phyloP scores from a whole-genome alignment of 2,329 filamentous ascomycete species.

The Fusarium sp. region DNA sequence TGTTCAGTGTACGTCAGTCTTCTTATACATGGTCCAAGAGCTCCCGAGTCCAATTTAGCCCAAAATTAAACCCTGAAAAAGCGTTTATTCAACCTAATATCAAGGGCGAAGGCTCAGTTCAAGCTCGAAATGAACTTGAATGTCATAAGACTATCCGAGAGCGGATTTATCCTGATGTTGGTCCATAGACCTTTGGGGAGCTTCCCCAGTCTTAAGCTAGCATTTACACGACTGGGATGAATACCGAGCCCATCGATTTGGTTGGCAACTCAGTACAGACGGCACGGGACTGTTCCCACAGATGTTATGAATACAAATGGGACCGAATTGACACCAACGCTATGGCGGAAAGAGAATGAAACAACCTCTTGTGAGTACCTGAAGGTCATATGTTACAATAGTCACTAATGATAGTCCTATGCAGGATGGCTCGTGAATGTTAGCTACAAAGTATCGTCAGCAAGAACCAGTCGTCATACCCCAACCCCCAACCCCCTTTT shows the following conservation, averaged over 20 bases:
- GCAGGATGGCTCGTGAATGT: background rate
- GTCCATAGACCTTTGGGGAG: background rate
- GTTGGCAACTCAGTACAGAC: background rate
- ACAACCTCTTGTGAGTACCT: background rate
- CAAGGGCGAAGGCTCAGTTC: background rate
- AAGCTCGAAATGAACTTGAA: background rate
- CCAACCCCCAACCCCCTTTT: background rate
- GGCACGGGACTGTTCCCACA: background rate
- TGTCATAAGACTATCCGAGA: too few relatives aligned
- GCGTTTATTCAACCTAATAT: too few relatives aligned
- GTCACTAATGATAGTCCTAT: accelerated
- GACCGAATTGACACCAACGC: too few relatives aligned
- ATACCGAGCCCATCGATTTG: accelerated
- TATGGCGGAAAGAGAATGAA: background rate
- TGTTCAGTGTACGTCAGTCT: too few relatives aligned
- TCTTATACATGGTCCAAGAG: too few relatives aligned
- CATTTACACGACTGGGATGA: accelerated
- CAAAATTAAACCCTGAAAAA: accelerated
- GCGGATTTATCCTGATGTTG: background rate
- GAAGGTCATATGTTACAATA: accelerated
- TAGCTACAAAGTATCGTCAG: background rate
- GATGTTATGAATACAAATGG: background rate
- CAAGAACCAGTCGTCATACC: background rate
- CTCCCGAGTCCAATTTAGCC: too few relatives aligned
- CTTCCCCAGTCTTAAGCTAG: accelerated